phyloP scores from a whole-genome alignment of 345 rosid species.

The Excoecaria agallocha region DNA sequence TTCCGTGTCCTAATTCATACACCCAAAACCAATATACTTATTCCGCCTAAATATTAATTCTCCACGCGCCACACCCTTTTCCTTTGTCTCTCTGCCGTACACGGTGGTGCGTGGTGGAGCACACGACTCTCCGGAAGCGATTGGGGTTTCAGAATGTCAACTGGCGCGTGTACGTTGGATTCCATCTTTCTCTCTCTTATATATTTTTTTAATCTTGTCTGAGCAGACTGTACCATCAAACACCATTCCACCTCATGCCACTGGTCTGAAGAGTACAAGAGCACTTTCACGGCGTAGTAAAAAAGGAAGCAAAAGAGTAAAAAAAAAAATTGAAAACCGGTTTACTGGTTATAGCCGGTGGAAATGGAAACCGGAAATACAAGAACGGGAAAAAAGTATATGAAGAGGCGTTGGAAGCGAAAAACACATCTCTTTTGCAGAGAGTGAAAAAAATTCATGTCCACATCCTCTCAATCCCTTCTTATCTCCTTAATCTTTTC shows the following conservation, averaged over 20 bases:
- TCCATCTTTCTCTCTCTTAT: neutral
- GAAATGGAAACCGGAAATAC: neutral
- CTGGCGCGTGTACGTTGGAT: constrained; percentile 7
- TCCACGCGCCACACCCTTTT: neutral
- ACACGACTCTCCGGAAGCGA: too few relatives aligned
- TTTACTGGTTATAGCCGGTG: constrained; percentile 22
- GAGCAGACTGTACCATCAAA: constrained; percentile 4
- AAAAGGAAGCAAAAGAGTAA: neutral
- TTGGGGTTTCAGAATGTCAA: too few relatives aligned
- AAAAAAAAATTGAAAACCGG: neutral
- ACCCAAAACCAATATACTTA: neutral
- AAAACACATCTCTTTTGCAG: neutral
- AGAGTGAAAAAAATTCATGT: constrained; percentile 27
- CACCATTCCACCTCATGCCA: constrained; percentile 4
- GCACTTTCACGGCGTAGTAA: constrained; percentile 22
- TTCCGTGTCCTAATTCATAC: constrained; percentile 22
- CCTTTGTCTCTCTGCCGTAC: neutral
- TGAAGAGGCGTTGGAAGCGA: neutral
- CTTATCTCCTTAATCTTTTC: constrained; percentile 22
- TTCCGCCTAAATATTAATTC: neutral
- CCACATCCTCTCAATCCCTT: constrained; percentile 41
- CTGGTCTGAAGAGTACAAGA: neutral
- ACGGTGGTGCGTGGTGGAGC: too few relatives aligned
- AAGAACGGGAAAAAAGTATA: constrained; percentile 22
- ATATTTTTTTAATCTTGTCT: neutral